phyloP scores from a whole-genome alignment of 768 basidiomycete genomes.

The Mrakia frigida region DNA sequence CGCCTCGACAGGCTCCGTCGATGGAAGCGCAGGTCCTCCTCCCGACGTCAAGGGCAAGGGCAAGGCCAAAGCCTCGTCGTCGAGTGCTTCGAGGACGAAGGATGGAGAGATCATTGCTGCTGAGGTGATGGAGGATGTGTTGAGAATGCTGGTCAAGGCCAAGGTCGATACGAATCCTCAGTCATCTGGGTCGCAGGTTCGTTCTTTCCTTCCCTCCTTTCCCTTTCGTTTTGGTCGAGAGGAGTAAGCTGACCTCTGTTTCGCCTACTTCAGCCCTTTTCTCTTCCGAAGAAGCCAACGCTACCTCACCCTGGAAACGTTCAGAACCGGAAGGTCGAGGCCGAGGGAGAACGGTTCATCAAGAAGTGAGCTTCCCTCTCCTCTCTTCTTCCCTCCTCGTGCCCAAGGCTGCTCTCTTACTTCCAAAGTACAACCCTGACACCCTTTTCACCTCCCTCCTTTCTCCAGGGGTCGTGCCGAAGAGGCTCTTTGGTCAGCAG shows the following conservation, averaged over 20 bases:
- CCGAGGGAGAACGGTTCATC: constrained; percentile 11
- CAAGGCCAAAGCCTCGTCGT: constrained; percentile 14
- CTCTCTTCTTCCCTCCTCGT: not conserved
- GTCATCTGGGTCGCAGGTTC: constrained; percentile 2
- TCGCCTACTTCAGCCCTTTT: not conserved
- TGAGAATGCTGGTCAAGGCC: constrained; percentile 23
- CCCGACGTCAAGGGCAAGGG: constrained; percentile 22
- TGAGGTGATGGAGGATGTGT: constrained; percentile 25
- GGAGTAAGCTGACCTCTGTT: not conserved
- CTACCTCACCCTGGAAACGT: constrained; percentile 31
- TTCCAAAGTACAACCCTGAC: too few relatives aligned
- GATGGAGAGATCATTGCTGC: constrained; percentile 15
- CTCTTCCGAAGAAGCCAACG: constrained; percentile 19
- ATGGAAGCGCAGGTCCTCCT: not conserved
- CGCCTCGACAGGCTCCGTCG: constrained; percentile 1
- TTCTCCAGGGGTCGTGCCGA: constrained; percentile 25
- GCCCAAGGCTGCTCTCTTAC: not conserved
- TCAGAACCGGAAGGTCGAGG: constrained; percentile 15
- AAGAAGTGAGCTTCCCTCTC: constrained; percentile 12
- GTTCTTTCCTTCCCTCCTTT: not conserved
- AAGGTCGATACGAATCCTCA: constrained; percentile 32
- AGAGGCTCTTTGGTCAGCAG: constrained; percentile 28
- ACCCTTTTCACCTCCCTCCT: not conserved
- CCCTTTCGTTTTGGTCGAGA: not conserved
- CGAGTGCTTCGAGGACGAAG: not conserved